phyloP scores from a whole-genome alignment of 1,139 yeast species.

The Geotrichum klebahnii region DNA sequence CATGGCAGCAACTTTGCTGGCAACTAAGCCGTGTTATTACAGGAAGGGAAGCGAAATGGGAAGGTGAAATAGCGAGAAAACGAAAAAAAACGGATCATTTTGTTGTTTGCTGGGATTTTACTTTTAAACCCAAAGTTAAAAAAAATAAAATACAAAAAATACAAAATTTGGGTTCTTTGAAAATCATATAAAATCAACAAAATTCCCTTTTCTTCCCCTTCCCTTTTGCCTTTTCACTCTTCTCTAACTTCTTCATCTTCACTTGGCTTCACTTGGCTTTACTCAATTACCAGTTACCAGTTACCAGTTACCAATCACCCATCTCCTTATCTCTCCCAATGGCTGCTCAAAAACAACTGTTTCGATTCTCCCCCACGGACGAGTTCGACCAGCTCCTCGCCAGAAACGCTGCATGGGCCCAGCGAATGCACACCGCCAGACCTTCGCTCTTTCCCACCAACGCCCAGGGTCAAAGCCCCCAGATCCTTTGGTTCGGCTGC shows the following conservation, averaged over 20 bases:
- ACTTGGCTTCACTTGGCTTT: too few species aligned
- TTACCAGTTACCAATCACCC: slow-evolving; percentile 3
- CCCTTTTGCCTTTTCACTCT: neutral
- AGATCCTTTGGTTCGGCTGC: slow-evolving; percentile 94
- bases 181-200: too few species aligned
- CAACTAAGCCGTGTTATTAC: too few species aligned
- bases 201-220: neutral
- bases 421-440: slow-evolving; percentile 53
- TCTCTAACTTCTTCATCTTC: neutral
- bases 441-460: slow-evolving; percentile 66
- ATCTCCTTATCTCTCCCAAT: neutral
- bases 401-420: slow-evolving; percentile 67
- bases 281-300: too few species aligned
- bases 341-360: slow-evolving; percentile 24
- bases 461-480: slow-evolving; percentile 85
- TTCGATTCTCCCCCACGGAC: slow-evolving; percentile 34
- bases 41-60: too few species aligned
- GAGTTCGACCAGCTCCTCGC: slow-evolving; percentile 56
- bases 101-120: too few species aligned
- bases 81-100: too few species aligned
- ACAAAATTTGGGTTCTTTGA: too few species aligned
- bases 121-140: too few species aligned
- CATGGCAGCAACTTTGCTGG: too few species aligned
- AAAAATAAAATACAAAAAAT: too few species aligned
- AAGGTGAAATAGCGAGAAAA: too few species aligned